A percentile compares a stretch with the other conserved stretches of the same genome.
Conservation (phyloP, 2,329 filamentous ascomycete genomes). For the Monosporascus cannonballus region DNA sequence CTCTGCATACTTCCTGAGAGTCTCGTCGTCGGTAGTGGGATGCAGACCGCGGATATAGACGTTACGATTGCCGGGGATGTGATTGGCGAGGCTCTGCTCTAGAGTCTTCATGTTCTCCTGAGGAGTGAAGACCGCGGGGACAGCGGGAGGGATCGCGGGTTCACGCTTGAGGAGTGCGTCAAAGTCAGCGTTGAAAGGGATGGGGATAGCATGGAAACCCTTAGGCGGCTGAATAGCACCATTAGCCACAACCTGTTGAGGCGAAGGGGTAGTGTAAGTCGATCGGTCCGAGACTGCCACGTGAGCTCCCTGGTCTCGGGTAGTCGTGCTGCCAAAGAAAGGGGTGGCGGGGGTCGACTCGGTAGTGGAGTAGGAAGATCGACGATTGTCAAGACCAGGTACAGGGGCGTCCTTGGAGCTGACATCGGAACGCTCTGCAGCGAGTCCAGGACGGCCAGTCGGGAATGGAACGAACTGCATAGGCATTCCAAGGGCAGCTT, state of each 20-base stretch:
- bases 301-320: constrained; percentile 54
- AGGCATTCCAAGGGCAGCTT: constrained; percentile 27
- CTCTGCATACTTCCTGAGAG: constrained; percentile 73
- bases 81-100: constrained; percentile 90
- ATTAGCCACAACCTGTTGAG: constrained; percentile 48
- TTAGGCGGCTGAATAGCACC: constrained; percentile 34
- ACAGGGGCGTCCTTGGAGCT: constrained; percentile 53
- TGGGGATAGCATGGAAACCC: constrained; percentile 24
- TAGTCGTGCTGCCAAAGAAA: constrained; percentile 52
- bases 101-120: constrained; percentile 82
- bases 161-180: constrained; percentile 65
- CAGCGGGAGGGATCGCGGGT: constrained; percentile 79
- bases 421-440: constrained; percentile 41
- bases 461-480: constrained; percentile 44
- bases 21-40: constrained; percentile 89
- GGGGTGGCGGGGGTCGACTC: constrained; percentile 62
- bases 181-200: constrained; percentile 43
- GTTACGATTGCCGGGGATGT: constrained; percentile 86
- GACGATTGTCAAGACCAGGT: constrained; percentile 58
- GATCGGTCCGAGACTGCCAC: constrained; percentile 57
- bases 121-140: constrained; percentile 82
- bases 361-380: constrained; percentile 62
- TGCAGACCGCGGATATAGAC: constrained; percentile 97
- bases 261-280: constrained; percentile 61
- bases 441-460: constrained; percentile 40